These are phyloP conservation scores for Zygoascus meyerae DNA, from an alignment of 1,139 yeast genomes.

Conservation along the genomic window DNA sequence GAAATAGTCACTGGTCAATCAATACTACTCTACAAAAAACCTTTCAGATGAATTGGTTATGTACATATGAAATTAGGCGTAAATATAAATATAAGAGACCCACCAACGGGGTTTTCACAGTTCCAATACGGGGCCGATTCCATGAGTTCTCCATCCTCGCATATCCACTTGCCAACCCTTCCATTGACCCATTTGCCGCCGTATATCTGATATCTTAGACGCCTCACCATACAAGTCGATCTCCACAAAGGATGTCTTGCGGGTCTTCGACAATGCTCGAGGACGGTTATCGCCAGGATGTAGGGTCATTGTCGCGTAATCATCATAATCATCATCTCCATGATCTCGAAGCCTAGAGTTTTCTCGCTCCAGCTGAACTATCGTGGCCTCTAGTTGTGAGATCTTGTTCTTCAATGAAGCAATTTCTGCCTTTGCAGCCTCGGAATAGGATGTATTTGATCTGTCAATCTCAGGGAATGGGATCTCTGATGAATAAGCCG, in stretches of 20 bases:
- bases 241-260: conserved; percentile 32
- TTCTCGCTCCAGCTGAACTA: conserved; percentile 24
- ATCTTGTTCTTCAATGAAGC: conserved; percentile 9
- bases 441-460: neutral
- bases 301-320: conserved; percentile 26
- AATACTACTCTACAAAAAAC: neutral
- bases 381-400: conserved; percentile 11
- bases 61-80: conserved; percentile 4
- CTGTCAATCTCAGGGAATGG: conserved; percentile 7
- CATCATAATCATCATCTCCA: conserved; percentile 16
- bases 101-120: conserved; percentile 30
- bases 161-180: conserved; percentile 83
- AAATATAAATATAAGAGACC: conserved; percentile 5
- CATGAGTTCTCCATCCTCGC: conserved; percentile 69
- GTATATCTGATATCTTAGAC: conserved; percentile 25
- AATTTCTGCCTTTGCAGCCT: conserved; percentile 4
- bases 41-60: neutral
- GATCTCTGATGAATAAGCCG: conserved; percentile 1
- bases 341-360: conserved; percentile 19
- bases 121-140: conserved; percentile 54
- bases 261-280: conserved; percentile 11
- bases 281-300: conserved; percentile 9
- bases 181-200: conserved; percentile 51
- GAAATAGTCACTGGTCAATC: neutral
- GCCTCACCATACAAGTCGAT: conserved; percentile 34